A percentile compares a stretch with the other conserved stretches of the same genome.
Conservation (phyloP, 2,329 filamentous ascomycete species). For the Ophiostoma sp. region DNA sequence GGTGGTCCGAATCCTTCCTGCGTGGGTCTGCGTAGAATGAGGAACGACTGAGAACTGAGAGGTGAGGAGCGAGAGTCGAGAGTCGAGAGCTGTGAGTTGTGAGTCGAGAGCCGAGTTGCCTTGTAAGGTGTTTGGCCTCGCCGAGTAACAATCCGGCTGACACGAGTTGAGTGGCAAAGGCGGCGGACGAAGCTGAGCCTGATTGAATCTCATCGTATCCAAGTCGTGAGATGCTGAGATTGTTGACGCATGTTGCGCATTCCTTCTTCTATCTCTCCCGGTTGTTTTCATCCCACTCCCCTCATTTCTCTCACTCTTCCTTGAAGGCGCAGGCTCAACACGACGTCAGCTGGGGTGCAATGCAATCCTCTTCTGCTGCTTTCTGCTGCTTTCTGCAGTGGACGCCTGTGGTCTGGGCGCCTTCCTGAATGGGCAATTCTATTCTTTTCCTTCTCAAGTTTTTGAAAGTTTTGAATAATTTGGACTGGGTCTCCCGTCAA, state of each 20-base stretch:
- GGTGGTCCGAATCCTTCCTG: not conserved
- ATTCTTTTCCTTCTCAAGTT: no score
- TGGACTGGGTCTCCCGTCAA: no score
- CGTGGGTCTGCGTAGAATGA: conserved; percentile 23
- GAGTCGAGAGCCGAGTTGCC: not conserved
- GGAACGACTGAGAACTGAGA: conserved; percentile 14
- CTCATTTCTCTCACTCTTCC: no score
- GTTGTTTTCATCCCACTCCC: no score
- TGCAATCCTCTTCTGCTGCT: not conserved
- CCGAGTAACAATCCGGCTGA: not conserved
- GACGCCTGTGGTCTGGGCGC: not conserved
- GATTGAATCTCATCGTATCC: not conserved
- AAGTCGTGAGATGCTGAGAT: not conserved
- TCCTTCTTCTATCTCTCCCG: not conserved
- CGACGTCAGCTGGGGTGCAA: not conserved
- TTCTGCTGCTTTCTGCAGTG: not conserved
- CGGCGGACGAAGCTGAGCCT: not conserved
- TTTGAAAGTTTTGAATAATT: not conserved
- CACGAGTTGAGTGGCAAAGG: not conserved
- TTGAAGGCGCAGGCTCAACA: no score
- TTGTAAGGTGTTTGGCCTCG: not conserved
- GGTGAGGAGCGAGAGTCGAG: not conserved
- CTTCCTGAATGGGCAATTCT: not conserved
- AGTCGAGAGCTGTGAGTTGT: not conserved
- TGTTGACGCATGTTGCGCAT: not conserved